Base-by-base conservation (phyloP, 495 filamentous ascomycete genomes). In the Talaromyces nanjingensis region DNA sequence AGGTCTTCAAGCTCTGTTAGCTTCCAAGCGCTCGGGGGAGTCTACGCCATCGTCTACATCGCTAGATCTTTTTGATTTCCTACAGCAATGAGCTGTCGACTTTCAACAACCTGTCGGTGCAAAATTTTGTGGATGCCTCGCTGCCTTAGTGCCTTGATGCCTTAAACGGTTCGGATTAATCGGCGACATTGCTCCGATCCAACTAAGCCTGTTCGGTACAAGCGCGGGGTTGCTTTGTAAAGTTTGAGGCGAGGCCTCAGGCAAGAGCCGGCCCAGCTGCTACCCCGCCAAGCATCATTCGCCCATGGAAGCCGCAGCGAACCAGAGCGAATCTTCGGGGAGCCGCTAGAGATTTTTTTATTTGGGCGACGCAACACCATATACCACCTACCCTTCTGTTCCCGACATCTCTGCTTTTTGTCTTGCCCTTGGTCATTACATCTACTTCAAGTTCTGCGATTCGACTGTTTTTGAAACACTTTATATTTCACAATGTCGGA, bases 41-140 rank as follows among this genome's bases (percentile, higher is more conserved):
- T 70, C 64, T 3, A 33, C 16, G 2, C 34, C 59, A 18, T 65
- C 66, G 29, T 47, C 63, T 29, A 73, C 71, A 3, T 79, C 76
- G 57, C 72, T 87, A 4, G 80, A 84, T 71, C 73, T 87, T 6
- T 77, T 87, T 73, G 84, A 87, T 67, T 81, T 88, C 60, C 77
- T 88, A 66, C 80, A 85, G 64, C 66, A 73, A 57, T 72, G 58
- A 39, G 20, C 22, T 58, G 49, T 60, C 47, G 55, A 49, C 57
- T 64, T 64, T 14, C 34, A 39, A 42, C 37, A 42, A 42, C 4
- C 37, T 14, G 37, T 16, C 29, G 11, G 67, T 71, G 64, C 67
- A 67, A 69, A 70, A 64, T 52, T 59, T 65, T 62, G 66, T 18
- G 16, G 31, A 55, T 55, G 52, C 56, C 56, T 59, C 11, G 56